Evolutionary conservation across 139 green algal species (phyloP), one percentile per base, ranked within the genome.

Genomic region (Tetradesmus lagerheimii): DNA sequence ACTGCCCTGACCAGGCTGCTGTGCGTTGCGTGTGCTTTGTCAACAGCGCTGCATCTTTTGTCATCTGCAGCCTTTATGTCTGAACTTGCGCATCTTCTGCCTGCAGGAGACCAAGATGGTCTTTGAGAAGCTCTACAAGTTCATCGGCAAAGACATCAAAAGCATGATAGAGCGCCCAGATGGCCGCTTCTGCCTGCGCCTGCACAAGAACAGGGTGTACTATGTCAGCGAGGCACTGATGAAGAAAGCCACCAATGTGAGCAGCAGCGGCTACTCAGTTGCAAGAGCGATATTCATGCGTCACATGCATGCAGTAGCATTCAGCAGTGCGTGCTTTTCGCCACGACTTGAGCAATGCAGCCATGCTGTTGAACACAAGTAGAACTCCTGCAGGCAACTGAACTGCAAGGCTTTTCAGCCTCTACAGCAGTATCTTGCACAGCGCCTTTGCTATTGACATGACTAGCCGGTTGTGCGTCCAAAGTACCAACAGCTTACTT

Each of bases 61-160:
- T 83, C 37, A 16, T 31, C 35, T 57, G 77, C 77, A 53, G 37
- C 16, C 20, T n/a, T n/a, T 4, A 12, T 83, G 41, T 64, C 0
- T 84, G 78, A 2, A 18, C 47, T 62, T n/a, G 4, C 47, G 8
- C 47, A 23, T 11, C 20, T 50, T 62, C 12, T 18, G 8, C 47
- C 29, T 86, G 81, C 90, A 98, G 94, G 98, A 99, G 92, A 98
- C 98, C 0, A 97, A 98, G 90, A 85, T 93, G 37, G 98, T 99
- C 20, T 99, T 99, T 88, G 98, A 99, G 89, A 99, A 99, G 95
- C 96, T 99, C 15, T 97, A 98, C 89, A 99, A 99, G 83, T 99
- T 98, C 82, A 96, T 99, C 12, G 98, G 98, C 14, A 99, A 99
- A 87, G 98, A 98, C 90, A 97, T 99, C 50, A 98, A 98, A 90